phyloP scores from a whole-genome alignment of 495 filamentous ascomycete genomes.

The Neurospora sp. region DNA sequence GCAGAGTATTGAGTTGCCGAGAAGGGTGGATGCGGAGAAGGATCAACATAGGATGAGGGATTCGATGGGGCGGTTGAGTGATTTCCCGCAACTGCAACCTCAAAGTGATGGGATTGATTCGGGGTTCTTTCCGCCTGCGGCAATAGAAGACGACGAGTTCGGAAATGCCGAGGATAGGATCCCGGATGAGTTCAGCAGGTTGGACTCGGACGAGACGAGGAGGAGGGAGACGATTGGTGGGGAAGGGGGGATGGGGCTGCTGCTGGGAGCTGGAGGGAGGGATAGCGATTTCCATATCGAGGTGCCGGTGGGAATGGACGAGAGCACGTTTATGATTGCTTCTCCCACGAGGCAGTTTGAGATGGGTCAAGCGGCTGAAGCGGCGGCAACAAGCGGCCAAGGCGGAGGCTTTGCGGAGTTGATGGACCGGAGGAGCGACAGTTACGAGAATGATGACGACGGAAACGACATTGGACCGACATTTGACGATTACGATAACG shows the following conservation, averaged over 20 bases:
- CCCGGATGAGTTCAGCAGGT: slow-evolving; percentile 27
- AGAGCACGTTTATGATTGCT: slow-evolving; percentile 19
- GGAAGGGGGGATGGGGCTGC: background rate
- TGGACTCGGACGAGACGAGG: slow-evolving; percentile 23
- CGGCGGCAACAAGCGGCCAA: background rate
- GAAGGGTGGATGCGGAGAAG: slow-evolving; percentile 49
- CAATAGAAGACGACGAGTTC: slow-evolving; percentile 22
- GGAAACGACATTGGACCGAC: slow-evolving; percentile 13
- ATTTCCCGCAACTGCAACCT: slow-evolving; percentile 27
- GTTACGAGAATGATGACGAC: slow-evolving; percentile 15
- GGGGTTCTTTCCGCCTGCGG: slow-evolving; percentile 29
- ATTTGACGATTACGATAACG: slow-evolving; percentile 12
- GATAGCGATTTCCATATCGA: slow-evolving; percentile 40
- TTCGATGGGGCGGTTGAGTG: slow-evolving; percentile 45
- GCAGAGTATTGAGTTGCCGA: slow-evolving; percentile 58
- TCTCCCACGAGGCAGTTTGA: background rate
- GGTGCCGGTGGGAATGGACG: slow-evolving; percentile 33
- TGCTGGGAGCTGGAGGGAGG: slow-evolving; percentile 6
- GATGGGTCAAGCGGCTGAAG: background rate
- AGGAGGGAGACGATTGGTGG: background rate
- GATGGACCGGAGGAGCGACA: slow-evolving; percentile 13
- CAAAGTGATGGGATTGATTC: slow-evolving; percentile 38
- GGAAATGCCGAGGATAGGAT: slow-evolving; percentile 20
- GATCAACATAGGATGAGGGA: slow-evolving; percentile 20
- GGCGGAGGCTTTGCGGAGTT: slow-evolving; percentile 2